Evolutionary conservation across 179 eudicot genomes (phyloP).

Genomic region (Spinacia oleracea): DNA sequence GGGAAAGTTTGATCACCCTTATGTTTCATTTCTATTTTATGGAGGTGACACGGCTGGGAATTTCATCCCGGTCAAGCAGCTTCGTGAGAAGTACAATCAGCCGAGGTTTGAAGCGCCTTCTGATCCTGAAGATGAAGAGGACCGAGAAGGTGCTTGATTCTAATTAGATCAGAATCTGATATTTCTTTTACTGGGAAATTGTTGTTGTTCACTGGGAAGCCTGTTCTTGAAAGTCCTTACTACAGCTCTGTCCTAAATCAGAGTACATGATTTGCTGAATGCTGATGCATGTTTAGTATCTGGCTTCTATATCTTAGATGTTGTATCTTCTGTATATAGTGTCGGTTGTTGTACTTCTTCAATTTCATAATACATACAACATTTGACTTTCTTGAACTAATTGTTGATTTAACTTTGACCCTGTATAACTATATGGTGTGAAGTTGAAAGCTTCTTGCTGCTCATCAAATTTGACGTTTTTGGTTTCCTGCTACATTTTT

Average conservation of each 20-base stretch:
- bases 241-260: not conserved
- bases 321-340: slow-evolving; percentile 8
- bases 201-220: not conserved
- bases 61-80: slow-evolving; percentile 81
- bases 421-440: not conserved
- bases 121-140: slow-evolving; percentile 59
- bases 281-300: not conserved
- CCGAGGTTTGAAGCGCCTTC: slow-evolving; percentile 78
- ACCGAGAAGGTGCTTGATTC: slow-evolving; percentile 35
- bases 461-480: not conserved
- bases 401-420: too few species aligned
- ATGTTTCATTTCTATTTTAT: slow-evolving; percentile 72
- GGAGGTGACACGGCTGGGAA: slow-evolving; percentile 91
- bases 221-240: not conserved
- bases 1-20: slow-evolving; percentile 93
- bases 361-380: too few species aligned
- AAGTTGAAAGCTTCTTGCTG: slow-evolving; percentile 1
- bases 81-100: slow-evolving; percentile 83
- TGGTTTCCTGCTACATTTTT: too few species aligned
- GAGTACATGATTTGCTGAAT: not conserved
- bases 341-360: too few species aligned
- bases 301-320: not conserved
- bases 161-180: not conserved
- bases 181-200: not conserved
- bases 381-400: too few species aligned